These are phyloP conservation scores for Oleoguttula mirabilis DNA, from an alignment of 495 filamentous ascomycete genomes.

Conservation along the genomic window DNA sequence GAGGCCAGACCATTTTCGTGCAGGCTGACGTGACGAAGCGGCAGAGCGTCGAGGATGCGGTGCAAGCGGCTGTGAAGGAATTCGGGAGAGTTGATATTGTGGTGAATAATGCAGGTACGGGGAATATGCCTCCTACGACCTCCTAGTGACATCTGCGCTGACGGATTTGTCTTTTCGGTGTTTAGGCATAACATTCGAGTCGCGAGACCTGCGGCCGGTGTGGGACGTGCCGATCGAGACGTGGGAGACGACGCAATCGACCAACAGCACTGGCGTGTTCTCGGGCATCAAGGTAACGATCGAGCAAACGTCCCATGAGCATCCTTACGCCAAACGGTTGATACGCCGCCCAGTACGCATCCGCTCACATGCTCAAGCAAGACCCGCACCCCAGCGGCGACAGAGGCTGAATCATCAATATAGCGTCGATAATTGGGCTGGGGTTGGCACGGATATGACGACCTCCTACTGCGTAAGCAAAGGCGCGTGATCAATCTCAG, in stretches of 20 bases:
- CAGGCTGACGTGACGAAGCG: conserved; percentile 26
- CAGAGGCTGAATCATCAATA: conserved; percentile 47
- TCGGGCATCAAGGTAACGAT: conserved; percentile 40
- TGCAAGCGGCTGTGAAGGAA: conserved; percentile 28
- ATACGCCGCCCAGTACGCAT: too few relatives aligned
- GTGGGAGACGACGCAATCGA: conserved; percentile 9
- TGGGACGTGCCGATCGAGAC: conserved; percentile 30
- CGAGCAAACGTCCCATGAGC: too few relatives aligned
- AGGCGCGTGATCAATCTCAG: conserved; percentile 39
- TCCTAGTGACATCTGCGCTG: too few relatives aligned
- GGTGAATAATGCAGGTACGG: conserved; percentile 45
- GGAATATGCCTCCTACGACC: conserved; percentile 6
- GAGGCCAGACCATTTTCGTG: conserved; percentile 31
- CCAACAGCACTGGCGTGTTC: conserved; percentile 24
- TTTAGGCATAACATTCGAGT: too few relatives aligned
- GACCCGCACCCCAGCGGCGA: conserved; percentile 34
- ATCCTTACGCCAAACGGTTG: too few relatives aligned
- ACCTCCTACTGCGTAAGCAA: conserved; percentile 42
- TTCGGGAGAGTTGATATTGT: conserved; percentile 42
- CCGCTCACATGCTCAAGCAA: conserved; percentile 41
- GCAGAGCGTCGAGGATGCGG: conserved; percentile 31
- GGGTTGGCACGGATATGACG: conserved; percentile 26
- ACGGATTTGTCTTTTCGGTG: too few relatives aligned
- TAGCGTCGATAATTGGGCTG: conserved; percentile 36
- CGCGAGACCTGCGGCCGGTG: too few relatives aligned